phyloP scores from a whole-genome alignment of 78 protist genomes.

The Cavenderia fasciculata region DNA sequence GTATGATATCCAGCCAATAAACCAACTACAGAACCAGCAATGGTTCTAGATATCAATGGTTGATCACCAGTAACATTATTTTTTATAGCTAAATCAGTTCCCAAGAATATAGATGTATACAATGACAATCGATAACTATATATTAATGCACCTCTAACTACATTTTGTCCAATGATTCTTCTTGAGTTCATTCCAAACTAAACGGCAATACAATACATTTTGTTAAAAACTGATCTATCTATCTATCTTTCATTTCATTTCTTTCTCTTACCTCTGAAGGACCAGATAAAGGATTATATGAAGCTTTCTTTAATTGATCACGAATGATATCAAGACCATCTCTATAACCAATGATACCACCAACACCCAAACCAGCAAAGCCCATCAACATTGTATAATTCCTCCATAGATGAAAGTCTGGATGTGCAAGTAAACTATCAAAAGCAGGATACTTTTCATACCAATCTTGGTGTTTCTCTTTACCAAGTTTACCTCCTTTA shows the following conservation, averaged over 20 bases:
- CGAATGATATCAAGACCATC: slow-evolving; percentile 11
- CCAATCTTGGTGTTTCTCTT: background rate
- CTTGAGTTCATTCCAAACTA: slow-evolving; percentile 36
- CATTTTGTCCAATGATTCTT: slow-evolving; percentile 31
- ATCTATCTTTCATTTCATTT: background rate
- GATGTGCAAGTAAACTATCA: background rate
- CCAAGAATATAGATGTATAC: slow-evolving; percentile 30
- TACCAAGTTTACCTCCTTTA: background rate
- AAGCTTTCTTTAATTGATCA: slow-evolving; percentile 14
- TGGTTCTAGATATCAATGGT: background rate
- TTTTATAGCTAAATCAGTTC: slow-evolving; percentile 18
- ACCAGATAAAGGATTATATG: slow-evolving; percentile 26
- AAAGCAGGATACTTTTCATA: background rate
- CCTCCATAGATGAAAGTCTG: slow-evolving; percentile 23
- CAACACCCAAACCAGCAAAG: slow-evolving; percentile 31
- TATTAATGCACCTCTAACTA: slow-evolving; percentile 35
- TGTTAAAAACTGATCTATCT: background rate
- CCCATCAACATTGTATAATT: slow-evolving; percentile 4
- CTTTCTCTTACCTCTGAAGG: slow-evolving; percentile 21
- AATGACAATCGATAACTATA: slow-evolving; percentile 41
- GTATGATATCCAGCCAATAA: slow-evolving; percentile 18
- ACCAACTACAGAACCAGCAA: slow-evolving; percentile 43
- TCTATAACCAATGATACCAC: slow-evolving; percentile 56
- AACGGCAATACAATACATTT: background rate
- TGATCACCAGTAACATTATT: slow-evolving; percentile 31